A percentile compares a stretch with the other conserved stretches of the same genome.
phyloP scores from a whole-genome alignment of 2,329 filamentous ascomycete genomes.

The Apiospora rasikravindrae region DNA sequence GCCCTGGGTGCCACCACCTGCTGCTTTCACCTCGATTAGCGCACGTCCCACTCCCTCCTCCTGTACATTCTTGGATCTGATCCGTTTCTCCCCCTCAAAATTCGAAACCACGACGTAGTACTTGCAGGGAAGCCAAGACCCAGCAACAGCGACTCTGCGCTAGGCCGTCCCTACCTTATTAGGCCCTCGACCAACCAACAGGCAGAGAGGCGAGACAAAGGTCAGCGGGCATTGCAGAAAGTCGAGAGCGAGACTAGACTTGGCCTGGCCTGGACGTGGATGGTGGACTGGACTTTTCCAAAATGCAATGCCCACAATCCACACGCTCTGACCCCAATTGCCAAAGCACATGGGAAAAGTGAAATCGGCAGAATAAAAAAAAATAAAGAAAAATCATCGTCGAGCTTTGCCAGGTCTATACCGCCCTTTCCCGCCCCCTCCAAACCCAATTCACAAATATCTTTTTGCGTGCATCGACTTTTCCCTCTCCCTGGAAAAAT shows the following conservation, averaged over 20 bases:
- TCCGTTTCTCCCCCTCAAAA: slow-evolving; percentile 10
- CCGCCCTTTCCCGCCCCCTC: slow-evolving; percentile 10
- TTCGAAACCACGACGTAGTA: slow-evolving; percentile 10
- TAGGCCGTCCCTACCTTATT: slow-evolving; percentile 17
- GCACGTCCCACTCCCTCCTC: not conserved
- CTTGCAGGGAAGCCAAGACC: slow-evolving; percentile 17
- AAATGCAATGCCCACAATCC: slow-evolving; percentile 17
- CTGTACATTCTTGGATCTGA: slow-evolving; percentile 10
- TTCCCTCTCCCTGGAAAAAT: not conserved
- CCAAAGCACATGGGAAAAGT: slow-evolving; percentile 17
- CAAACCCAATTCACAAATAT: slow-evolving; percentile 18
- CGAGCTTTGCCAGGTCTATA: slow-evolving; percentile 7
- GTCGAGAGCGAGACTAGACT: not conserved
- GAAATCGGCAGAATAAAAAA: slow-evolving; percentile 16
- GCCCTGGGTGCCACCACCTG: slow-evolving; percentile 11
- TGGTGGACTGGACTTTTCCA: not conserved
- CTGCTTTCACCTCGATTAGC: not conserved
- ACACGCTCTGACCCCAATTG: slow-evolving; percentile 13
- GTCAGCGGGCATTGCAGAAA: slow-evolving; percentile 8
- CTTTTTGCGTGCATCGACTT: slow-evolving; percentile 7
- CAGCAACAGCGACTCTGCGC: slow-evolving; percentile 10
- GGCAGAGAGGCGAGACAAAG: not conserved
- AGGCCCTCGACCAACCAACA: slow-evolving; percentile 8
- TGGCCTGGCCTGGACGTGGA: no score
- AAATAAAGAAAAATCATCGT: not conserved